Percentiles rank a stretch among this genome's conserved stretches.
These are phyloP conservation scores for Skeletonema grethae DNA, from an alignment of 108 stramenopile genomes.

Conservation along the genomic window DNA sequence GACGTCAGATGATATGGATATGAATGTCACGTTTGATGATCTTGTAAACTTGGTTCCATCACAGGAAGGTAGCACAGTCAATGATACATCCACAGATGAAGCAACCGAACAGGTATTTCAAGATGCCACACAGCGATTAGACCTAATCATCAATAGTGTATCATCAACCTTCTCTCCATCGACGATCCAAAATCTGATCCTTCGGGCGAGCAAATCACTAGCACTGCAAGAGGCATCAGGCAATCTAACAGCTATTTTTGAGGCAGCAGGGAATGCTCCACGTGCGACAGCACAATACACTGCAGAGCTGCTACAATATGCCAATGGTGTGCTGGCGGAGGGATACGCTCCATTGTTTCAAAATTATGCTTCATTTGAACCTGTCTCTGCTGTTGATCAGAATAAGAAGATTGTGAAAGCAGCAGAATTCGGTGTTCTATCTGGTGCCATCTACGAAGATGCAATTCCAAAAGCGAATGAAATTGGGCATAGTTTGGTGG, in stretches of 20 bases:
- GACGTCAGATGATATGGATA: conserved; percentile 8
- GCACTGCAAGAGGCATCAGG: conserved; percentile 38
- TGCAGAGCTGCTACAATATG: conserved; percentile 56
- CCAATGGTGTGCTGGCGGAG: conserved; percentile 58
- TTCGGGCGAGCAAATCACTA: conserved; percentile 46
- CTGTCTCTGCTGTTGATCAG: conserved; percentile 15
- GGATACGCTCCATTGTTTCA: conserved; percentile 50
- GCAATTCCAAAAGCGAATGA: conserved; percentile 36
- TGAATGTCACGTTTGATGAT: conserved; percentile 39
- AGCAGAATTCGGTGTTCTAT: conserved; percentile 66
- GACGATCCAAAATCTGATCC: conserved; percentile 48
- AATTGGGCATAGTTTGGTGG: conserved; percentile 68
- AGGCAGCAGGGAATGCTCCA: conserved; percentile 61
- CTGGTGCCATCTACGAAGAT: conserved; percentile 77
- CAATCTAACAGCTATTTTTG: conserved; percentile 55
- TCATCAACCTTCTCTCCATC: conserved; percentile 45
- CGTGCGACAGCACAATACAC: conserved; percentile 67
- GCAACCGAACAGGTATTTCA: conserved; percentile 48
- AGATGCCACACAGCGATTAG: conserved; percentile 59
- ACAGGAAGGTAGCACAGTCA: conserved; percentile 6
- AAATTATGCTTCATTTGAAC: conserved; percentile 33
- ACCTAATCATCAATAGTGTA: conserved; percentile 54
- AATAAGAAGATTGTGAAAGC: conserved; percentile 40
- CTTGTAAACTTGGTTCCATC: conserved; percentile 20
- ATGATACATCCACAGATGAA: conserved; percentile 9